phyloP scores from a whole-genome alignment of 805 yeast genomes.

The Lipomyces chichibuensis region DNA sequence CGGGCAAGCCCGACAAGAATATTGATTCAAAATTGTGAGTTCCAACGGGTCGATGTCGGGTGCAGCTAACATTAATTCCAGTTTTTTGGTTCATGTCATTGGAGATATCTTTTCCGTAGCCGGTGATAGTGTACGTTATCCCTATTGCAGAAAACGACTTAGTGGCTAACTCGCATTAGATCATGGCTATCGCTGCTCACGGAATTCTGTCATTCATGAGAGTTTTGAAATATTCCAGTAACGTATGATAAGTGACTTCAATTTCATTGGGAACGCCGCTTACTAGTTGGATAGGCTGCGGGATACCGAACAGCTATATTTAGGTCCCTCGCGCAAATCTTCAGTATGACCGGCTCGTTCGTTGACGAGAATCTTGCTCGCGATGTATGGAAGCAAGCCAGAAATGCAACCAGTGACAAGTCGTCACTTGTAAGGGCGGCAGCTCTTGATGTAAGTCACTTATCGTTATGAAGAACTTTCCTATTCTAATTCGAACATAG shows the following conservation, averaged over 20 bases:
- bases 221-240: conserved; percentile 36
- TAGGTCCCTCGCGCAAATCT: conserved; percentile 35
- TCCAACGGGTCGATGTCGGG: background rate
- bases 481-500: background rate
- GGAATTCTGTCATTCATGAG: conserved; percentile 40
- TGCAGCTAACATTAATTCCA: conserved; percentile 10
- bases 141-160: background rate
- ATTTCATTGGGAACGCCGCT: background rate
- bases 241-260: conserved; percentile 23
- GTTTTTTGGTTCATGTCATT: conserved; percentile 38
- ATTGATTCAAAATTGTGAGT: conserved; percentile 41
- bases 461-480: conserved; percentile 1
- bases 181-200: conserved; percentile 43
- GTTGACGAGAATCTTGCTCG: conserved; percentile 43
- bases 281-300: conserved; percentile 28
- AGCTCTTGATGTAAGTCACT: conserved; percentile 39
- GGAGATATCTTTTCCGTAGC: conserved; percentile 40
- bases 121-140: conserved; percentile 39
- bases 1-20: conserved; percentile 40
- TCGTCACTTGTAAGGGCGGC: conserved; percentile 42
- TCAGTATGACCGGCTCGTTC: conserved; percentile 39
- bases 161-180: conserved; percentile 26
- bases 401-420: conserved; percentile 38
- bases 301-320: conserved; percentile 40
- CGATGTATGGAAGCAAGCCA: conserved; percentile 43